Base-by-base conservation (phyloP, 345 rosid genomes). In the Durio zibethinus region DNA sequence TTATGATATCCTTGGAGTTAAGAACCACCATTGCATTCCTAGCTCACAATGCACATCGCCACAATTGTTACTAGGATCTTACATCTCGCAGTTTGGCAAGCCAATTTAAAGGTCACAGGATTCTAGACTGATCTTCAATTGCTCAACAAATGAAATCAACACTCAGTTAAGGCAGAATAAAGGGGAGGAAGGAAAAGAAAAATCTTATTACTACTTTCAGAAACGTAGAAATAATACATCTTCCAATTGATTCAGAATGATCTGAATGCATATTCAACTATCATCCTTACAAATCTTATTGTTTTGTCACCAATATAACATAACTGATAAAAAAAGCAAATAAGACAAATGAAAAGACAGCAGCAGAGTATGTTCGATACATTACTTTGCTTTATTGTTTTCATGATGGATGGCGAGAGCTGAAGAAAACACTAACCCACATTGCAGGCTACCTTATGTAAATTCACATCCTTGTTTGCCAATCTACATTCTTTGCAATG, bases 401-500 rank as follows among this genome's bases (percentile, higher is more conserved):
- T 69, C 38, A 69, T 25, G 31, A 69, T 47, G 56, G 52, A 8
- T 16, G 15, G 15, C 14, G 3, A 8, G 23, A 38, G 54, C 21
- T 29, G 57, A 69, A 27, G 57, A 47, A 45, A 25, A 48, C 73
- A 27, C 42, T 7, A 47, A 8, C 14, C 27, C 40, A 45, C 12
- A 27, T 69, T 69, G 23, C 73, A 45, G 35, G 38, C 38, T 53
- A 64, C 64, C 80, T 57, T 73, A 21, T 62, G 45, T 2, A 40
- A 56, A 45, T 9, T 57, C 31, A 79, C 52, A 50, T 71, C 72
- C 38, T 15, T 27, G 73, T 18, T 18, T 71, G 42, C 62, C 35
- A 53, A 40, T 61, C 70, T 78, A 74, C 25, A 68, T 73, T 29
- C 48, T 52, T 36, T 70, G 73, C 62, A 35, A 63, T 12, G 33